Conservation (phyloP, 495 filamentous ascomycete genomes). For the Penicilliopsis zonata region DNA sequence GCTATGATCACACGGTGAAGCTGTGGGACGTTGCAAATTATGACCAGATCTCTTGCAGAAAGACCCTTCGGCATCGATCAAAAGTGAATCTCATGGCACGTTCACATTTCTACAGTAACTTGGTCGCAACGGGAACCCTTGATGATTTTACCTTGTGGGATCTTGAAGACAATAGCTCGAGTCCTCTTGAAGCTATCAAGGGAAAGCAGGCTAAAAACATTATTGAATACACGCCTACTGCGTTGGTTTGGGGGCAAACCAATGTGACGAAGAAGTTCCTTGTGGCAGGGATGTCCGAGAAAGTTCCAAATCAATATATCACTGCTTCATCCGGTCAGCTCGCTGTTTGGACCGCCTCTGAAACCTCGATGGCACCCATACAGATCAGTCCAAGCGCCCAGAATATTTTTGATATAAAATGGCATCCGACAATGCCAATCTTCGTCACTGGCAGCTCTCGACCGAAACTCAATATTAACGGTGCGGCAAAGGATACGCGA, state of each 20-base stretch:
- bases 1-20: constrained; percentile 72
- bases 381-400: constrained; percentile 40
- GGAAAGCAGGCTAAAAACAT: constrained; percentile 33
- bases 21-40: constrained; percentile 47
- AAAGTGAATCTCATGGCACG: constrained; percentile 61
- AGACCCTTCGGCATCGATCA: constrained; percentile 50
- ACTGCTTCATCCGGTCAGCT: constrained; percentile 53
- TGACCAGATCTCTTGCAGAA: constrained; percentile 21
- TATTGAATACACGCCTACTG: constrained; percentile 48
- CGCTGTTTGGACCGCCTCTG: constrained; percentile 54
- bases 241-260: constrained; percentile 58
- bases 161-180: constrained; percentile 4
- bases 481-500: constrained; percentile 24
- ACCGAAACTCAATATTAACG: constrained; percentile 11
- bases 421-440: constrained; percentile 50
- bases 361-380: constrained; percentile 31
- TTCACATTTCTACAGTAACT: constrained; percentile 23
- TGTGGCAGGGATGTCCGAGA: constrained; percentile 66
- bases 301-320: constrained; percentile 39
- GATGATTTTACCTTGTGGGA: constrained; percentile 22
- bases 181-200: constrained; percentile 7
- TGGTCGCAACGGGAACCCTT: constrained; percentile 43
- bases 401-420: constrained; percentile 71
- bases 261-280: constrained; percentile 42
- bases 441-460: constrained; percentile 54